Evolutionary conservation across 2,329 filamentous ascomycete species (phyloP).

Genomic region (Trichoderma sp.): DNA sequence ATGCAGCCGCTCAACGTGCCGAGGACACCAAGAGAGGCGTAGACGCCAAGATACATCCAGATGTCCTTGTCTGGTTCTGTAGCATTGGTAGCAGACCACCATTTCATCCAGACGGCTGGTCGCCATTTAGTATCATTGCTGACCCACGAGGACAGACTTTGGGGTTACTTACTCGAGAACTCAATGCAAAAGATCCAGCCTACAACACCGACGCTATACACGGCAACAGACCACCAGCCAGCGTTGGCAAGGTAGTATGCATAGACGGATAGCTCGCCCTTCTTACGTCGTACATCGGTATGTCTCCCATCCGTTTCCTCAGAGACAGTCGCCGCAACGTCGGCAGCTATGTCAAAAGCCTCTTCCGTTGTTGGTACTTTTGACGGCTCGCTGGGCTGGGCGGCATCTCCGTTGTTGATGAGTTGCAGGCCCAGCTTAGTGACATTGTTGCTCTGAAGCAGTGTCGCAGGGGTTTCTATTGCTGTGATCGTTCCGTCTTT

Average conservation of each 20-base stretch:
- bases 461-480: neutral
- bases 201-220: neutral
- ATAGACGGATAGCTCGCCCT: constrained; percentile 24
- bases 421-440: constrained; percentile 21
- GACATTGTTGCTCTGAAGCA: constrained; percentile 14
- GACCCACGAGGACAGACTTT: neutral
- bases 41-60: constrained; percentile 23
- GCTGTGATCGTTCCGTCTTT: constrained; percentile 9
- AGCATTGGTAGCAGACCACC: constrained; percentile 27
- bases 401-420: neutral
- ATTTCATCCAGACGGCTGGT: constrained; percentile 26
- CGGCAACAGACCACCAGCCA: constrained; percentile 12
- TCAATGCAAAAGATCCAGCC: constrained; percentile 26
- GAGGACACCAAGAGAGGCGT: constrained; percentile 12
- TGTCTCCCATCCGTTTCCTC: constrained; percentile 20
- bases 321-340: neutral
- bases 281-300: constrained; percentile 24
- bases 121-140: no score
- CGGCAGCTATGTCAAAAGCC: constrained; percentile 18
- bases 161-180: constrained; percentile 16
- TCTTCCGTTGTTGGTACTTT: neutral
- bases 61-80: constrained; percentile 20
- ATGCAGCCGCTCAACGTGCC: neutral
- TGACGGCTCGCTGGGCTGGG: neutral
- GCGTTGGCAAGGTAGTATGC: constrained; percentile 21